These are phyloP conservation scores for Scleromitrula shiraiana DNA, from an alignment of 2,329 filamentous ascomycete species.

Conservation along the genomic window DNA sequence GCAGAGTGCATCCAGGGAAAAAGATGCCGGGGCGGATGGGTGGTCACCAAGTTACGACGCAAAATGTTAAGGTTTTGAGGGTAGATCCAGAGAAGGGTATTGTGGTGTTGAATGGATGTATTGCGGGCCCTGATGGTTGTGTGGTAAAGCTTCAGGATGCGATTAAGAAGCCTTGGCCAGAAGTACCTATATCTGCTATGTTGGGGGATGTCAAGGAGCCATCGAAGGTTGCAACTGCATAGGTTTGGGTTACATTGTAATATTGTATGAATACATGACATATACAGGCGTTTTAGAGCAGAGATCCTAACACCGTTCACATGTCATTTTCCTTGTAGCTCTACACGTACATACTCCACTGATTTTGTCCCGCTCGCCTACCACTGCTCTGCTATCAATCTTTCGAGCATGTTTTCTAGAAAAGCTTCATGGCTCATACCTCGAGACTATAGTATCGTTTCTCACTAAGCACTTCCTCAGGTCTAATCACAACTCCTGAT, in stretches of 20 bases:
- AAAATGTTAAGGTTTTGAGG: constrained; percentile 84
- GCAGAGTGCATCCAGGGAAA: constrained; percentile 88
- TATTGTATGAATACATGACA: constrained; percentile 27
- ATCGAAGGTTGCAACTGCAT: constrained; percentile 22
- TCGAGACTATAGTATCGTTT: too few relatives aligned
- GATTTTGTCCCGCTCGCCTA: too few relatives aligned
- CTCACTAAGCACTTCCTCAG: too few relatives aligned
- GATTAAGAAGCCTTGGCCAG: constrained; percentile 73
- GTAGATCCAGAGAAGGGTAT: constrained; percentile 82
- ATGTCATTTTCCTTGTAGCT: constrained; percentile 12
- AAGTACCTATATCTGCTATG: constrained; percentile 38
- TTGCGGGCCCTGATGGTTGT: constrained; percentile 82
- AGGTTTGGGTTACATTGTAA: constrained; percentile 17
- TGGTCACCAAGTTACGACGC: constrained; percentile 75
- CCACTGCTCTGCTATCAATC: too few relatives aligned
- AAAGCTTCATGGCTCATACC: too few relatives aligned
- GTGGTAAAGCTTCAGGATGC: constrained; percentile 83
- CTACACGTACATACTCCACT: constrained; percentile 1
- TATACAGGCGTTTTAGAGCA: constrained; percentile 22
- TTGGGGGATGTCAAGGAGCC: constrained; percentile 43
- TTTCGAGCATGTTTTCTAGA: too few relatives aligned
- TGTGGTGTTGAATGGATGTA: constrained; percentile 76
- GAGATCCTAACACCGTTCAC: constrained; percentile 14
- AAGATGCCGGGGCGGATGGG: constrained; percentile 98
- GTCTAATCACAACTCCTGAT: too few relatives aligned